Evolutionary conservation across 805 yeast genomes (phyloP).

Genomic region (Candida andamanensis): DNA sequence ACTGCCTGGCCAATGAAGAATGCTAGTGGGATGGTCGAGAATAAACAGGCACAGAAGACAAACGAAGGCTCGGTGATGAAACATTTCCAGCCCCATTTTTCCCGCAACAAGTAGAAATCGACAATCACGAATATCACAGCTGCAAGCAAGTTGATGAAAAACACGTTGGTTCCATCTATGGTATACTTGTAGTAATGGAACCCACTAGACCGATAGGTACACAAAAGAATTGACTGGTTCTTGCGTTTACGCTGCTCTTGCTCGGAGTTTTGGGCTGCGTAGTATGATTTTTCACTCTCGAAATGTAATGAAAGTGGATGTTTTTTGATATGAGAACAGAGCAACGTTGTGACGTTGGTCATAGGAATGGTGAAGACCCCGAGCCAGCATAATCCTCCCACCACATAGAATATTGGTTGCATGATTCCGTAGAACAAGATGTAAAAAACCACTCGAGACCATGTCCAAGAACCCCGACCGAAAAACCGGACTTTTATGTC

Average conservation of each 20-base stretch:
- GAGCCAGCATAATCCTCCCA: slow-evolving; percentile 70
- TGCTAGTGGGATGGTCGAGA: slow-evolving; percentile 88
- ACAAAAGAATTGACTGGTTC: slow-evolving; percentile 62
- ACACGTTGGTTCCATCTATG: slow-evolving; percentile 91
- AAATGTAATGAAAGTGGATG: slow-evolving; percentile 89
- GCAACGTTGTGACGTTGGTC: slow-evolving; percentile 68
- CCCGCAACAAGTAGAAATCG: slow-evolving; percentile 64
- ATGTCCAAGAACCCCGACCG: slow-evolving; percentile 90
- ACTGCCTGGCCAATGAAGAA: slow-evolving; percentile 98
- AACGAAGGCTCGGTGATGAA: slow-evolving; percentile 57
- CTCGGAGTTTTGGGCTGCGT: slow-evolving; percentile 19
- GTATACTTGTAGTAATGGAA: slow-evolving; percentile 93
- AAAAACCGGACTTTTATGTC: slow-evolving; percentile 56
- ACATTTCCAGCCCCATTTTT: slow-evolving; percentile 28
- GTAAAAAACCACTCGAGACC: slow-evolving; percentile 76
- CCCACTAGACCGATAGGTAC: slow-evolving; percentile 91
- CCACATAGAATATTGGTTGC: slow-evolving; percentile 57
- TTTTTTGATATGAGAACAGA: slow-evolving; percentile 74
- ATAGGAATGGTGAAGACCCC: slow-evolving; percentile 88
- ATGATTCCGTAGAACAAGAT: slow-evolving; percentile 61
- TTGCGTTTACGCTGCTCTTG: slow-evolving; percentile 29
- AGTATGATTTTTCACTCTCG: slow-evolving; percentile 50
- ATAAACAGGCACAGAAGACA: slow-evolving; percentile 69
- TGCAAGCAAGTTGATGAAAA: slow-evolving; percentile 77
- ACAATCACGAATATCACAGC: slow-evolving; percentile 78